A percentile compares a stretch with the other conserved stretches of the same genome.
phyloP scores from a whole-genome alignment of 257 asterid genomes.

The Gentiana straminea region DNA sequence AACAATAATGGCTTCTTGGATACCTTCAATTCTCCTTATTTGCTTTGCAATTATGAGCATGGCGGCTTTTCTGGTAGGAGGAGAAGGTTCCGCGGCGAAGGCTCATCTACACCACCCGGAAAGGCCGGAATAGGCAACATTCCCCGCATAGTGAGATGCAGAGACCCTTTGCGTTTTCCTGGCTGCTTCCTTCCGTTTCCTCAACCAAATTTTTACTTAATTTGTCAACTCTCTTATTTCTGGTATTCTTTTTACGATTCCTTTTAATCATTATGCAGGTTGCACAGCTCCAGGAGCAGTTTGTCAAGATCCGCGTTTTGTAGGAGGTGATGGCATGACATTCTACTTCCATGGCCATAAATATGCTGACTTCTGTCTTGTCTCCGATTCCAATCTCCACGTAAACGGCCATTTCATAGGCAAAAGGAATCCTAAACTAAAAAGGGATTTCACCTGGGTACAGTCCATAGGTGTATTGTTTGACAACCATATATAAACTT shows the following conservation, averaged over 20 bases:
- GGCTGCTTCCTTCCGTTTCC: background rate
- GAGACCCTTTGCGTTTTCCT: background rate
- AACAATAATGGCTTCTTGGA: background rate
- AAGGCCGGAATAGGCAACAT: no score
- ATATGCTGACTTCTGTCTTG: conserved; percentile 40
- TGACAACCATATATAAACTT: conserved; percentile 25
- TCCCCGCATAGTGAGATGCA: conserved; percentile 6
- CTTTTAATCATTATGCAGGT: conserved; percentile 12
- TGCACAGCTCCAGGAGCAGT: conserved; percentile 64
- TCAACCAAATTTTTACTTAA: conserved; percentile 10
- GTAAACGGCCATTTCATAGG: conserved; percentile 61
- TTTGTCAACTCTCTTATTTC: conserved; percentile 3
- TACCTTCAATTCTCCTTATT: background rate
- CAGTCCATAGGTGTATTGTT: conserved; percentile 45
- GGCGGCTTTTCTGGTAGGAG: background rate
- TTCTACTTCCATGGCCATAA: conserved; percentile 66
- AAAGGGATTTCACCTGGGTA: conserved; percentile 64
- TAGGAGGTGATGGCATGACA: conserved; percentile 66
- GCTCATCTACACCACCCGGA: background rate
- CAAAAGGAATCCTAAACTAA: conserved; percentile 22
- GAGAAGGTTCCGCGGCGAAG: no score
- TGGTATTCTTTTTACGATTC: background rate
- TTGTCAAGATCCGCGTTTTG: conserved; percentile 70
- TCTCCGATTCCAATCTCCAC: conserved; percentile 45
- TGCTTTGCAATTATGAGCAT: background rate